These are phyloP conservation scores for Solanum chaucha DNA, from an alignment of 257 asterid genomes.

Conservation along the genomic window DNA sequence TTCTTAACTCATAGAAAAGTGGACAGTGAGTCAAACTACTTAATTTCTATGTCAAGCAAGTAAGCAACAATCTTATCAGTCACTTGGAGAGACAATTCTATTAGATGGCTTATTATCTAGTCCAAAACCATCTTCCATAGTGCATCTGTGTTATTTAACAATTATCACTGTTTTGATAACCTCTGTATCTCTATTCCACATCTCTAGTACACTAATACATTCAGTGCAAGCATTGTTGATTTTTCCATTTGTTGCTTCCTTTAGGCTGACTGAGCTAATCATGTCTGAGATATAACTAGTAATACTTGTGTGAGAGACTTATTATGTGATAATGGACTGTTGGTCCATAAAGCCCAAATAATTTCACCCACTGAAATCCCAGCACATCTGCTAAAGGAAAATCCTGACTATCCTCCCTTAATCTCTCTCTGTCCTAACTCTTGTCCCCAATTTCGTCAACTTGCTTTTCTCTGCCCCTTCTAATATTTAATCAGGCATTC, in stretches of 20 bases:
- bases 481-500: background rate
- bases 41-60: background rate
- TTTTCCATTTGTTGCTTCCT: background rate
- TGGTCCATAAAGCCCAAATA: background rate
- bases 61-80: background rate
- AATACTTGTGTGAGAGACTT: background rate
- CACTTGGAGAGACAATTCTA: background rate
- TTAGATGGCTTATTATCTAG: background rate
- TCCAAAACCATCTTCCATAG: background rate
- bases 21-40: background rate
- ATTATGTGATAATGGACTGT: background rate
- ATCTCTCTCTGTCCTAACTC: background rate
- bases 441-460: background rate
- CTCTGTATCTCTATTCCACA: background rate
- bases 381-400: background rate
- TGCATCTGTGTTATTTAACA: background rate
- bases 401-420: background rate
- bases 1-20: background rate
- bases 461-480: background rate
- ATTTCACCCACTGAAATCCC: background rate
- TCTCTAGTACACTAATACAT: background rate
- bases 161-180: background rate
- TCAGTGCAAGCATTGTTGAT: background rate
- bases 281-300: background rate
- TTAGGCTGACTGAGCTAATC: background rate